Percentiles rank a stretch among this genome's conserved stretches.
Evolutionary conservation across 176 grass and related monocot genomes (phyloP).

Genomic region (Coix lacrymajobi): DNA sequence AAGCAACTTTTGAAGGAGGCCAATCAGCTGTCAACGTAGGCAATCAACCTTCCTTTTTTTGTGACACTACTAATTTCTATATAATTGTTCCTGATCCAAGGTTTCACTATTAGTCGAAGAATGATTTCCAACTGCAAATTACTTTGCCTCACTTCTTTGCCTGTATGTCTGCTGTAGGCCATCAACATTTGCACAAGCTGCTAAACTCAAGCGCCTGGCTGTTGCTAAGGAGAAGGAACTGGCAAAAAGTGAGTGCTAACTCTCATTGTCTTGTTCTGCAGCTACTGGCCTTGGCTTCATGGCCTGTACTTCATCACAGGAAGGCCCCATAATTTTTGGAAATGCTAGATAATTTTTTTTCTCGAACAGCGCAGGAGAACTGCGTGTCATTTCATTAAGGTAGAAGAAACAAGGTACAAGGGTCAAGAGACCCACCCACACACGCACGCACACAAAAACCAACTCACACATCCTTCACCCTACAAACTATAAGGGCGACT

Average conservation of each 20-base stretch:
- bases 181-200: slow-evolving; percentile 93
- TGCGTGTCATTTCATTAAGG: no score
- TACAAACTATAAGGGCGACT: no score
- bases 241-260: slow-evolving; percentile 46
- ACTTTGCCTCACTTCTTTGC: neutral
- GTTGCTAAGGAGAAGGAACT: slow-evolving; percentile 82
- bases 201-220: slow-evolving; percentile 80
- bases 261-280: neutral
- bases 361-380: no score
- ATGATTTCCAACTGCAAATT: neutral
- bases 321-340: neutral
- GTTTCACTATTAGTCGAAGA: neutral
- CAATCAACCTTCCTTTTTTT: neutral
- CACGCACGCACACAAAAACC: no score
- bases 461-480: no score
- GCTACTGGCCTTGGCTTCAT: neutral
- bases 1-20: slow-evolving; percentile 70
- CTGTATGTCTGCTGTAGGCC: slow-evolving; percentile 47
- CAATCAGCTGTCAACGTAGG: slow-evolving; percentile 64
- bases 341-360: neutral
- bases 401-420: no score
- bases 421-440: no score
- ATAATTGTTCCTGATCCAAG: neutral
- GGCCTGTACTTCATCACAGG: neutral
- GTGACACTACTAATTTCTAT: neutral